A percentile compares a stretch with the other conserved stretches of the same genome.
Evolutionary conservation across 129 eudicot species (phyloP).

Genomic region (Chrysanthemum makinoi): DNA sequence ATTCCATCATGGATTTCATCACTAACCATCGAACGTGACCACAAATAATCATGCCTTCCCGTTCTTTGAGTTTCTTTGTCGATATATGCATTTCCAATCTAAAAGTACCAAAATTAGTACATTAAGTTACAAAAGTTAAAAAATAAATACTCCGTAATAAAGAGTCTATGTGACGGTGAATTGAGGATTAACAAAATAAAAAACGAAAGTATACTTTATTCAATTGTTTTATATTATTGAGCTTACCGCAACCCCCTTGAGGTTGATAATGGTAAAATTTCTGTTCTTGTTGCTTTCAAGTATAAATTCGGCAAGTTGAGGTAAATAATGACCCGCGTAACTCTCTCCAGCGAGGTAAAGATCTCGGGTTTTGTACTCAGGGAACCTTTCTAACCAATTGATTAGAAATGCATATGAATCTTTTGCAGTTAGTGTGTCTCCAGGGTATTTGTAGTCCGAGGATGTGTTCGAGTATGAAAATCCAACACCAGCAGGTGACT

Average conservation of each 20-base stretch:
- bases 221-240: background rate
- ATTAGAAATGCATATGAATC: slow-evolving; percentile 55
- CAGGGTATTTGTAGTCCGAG: slow-evolving; percentile 43
- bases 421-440: slow-evolving; percentile 54
- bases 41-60: slow-evolving; percentile 39
- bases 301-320: slow-evolving; percentile 39
- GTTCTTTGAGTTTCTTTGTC: slow-evolving; percentile 33
- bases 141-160: too few species aligned
- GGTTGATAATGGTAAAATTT: slow-evolving; percentile 38
- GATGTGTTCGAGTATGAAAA: slow-evolving; percentile 86
- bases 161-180: too few species aligned
- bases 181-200: too few species aligned
- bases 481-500: slow-evolving; percentile 96
- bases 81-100: slow-evolving; percentile 63
- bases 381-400: slow-evolving; percentile 74
- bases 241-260: slow-evolving; percentile 62
- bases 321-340: slow-evolving; percentile 68
- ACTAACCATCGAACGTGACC: slow-evolving; percentile 41
- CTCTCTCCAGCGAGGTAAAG: slow-evolving; percentile 84
- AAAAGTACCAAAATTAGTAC: background rate
- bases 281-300: slow-evolving; percentile 30
- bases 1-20: slow-evolving; percentile 52
- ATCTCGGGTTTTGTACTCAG: slow-evolving; percentile 63
- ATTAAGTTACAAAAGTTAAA: background rate
- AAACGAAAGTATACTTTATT: background rate